A percentile compares a stretch with the other conserved stretches of the same genome.
phyloP scores from a whole-genome alignment of 805 yeast species.

The Kodamaea kakaduensis region DNA sequence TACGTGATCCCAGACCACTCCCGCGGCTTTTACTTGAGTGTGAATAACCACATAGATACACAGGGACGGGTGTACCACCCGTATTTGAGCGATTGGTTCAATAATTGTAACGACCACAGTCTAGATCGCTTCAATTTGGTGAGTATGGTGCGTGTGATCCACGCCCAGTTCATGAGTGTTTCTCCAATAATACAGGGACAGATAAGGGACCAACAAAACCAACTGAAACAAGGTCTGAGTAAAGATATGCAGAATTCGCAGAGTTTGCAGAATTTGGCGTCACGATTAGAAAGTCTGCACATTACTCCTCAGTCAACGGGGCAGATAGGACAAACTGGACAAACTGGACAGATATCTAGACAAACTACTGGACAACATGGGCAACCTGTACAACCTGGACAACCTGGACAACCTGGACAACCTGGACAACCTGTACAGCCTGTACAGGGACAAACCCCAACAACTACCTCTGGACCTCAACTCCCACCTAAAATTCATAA shows the following conservation, averaged over 20 bases:
- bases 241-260: no score
- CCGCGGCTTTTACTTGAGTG: conserved; percentile 40
- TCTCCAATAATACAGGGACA: conserved; percentile 46
- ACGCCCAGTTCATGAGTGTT: conserved; percentile 26
- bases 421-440: no score
- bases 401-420: no score
- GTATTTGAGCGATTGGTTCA: conserved; percentile 55
- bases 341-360: no score
- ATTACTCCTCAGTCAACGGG: no score
- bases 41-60: conserved; percentile 64
- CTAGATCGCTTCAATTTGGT: conserved; percentile 23
- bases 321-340: no score
- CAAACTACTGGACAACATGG: no score
- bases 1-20: conserved; percentile 54
- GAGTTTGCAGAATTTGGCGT: no score
- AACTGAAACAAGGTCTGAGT: neutral
- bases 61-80: conserved; percentile 75
- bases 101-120: conserved; percentile 7
- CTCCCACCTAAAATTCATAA: conserved; percentile 23
- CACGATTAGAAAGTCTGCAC: no score
- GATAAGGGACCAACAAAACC: neutral
- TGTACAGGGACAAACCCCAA: no score
- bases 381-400: no score
- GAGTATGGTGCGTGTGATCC: conserved; percentile 21
- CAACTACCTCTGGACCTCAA: conserved; percentile 14